Evolutionary conservation across 2,329 filamentous ascomycete genomes (phyloP), one percentile per base, ranked within the genome.

Genomic region (Fusarium coicis): DNA sequence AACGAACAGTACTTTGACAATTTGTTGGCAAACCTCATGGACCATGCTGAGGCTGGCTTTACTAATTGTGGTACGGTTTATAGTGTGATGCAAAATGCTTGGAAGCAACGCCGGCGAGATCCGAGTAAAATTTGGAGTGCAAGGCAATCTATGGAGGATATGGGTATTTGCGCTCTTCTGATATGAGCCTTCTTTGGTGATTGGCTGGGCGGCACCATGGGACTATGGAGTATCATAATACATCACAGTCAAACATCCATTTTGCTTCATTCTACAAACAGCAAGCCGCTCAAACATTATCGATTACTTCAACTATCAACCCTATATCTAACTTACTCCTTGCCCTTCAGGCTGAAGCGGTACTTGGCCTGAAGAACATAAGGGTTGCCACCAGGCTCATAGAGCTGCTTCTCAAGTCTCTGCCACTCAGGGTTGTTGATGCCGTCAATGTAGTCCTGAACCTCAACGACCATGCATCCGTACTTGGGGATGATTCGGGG

Each of bases 341-440:
- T 63, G 15, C 72, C 74, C 74, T 87, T 84, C 69, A 90, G 81
- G 75, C 85, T 88, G 76, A 92, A 92, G 61, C 82, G 81, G 78
- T 91, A 92, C 73, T 84, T 88, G 8, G 90, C 90, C 81, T 90
- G 85, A 71, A 92, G 82, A n/a, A 89, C 86, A 78, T 90, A 92
- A 7, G 89, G 88, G 69, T 87, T 87, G 61, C 85, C 89, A 14
- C 86, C 89, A 2, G 90, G 90, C 36, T 82, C 85, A 76, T 84
- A 92, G 67, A 92, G 83, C 78, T 92, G 90, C 83, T 87, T 90
- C 60, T 78, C 79, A 52, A 86, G 83, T 62, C 95, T 89, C 66
- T 90, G 90, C 96, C 96, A 98, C 82, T 94, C 89, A 0, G 95
- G 95, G 76, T 97, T 89, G 84, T 97, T 98, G 84, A 98, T 96